Evolutionary conservation across 495 filamentous ascomycete genomes (phyloP).

Genomic region (Astrocystis sublimbata): DNA sequence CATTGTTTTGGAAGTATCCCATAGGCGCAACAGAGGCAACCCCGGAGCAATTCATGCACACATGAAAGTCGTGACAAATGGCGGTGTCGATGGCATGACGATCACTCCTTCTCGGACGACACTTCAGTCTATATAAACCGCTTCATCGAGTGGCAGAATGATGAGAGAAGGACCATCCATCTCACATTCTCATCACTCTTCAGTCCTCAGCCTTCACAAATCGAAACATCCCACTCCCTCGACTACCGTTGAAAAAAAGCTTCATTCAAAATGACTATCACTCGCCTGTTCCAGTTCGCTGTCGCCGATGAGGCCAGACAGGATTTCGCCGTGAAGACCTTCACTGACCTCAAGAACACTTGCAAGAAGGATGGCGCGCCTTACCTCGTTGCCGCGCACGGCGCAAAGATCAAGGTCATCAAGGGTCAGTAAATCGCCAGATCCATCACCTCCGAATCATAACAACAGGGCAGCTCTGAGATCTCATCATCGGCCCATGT

Average conservation of each 20-base stretch:
- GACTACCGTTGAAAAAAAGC: no score
- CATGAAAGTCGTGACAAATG: constrained; percentile 14
- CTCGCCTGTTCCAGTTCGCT: constrained; percentile 14
- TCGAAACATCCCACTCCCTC: no score
- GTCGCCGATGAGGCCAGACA: constrained; percentile 13
- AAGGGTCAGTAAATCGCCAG: not conserved
- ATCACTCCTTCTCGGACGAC: constrained; percentile 6
- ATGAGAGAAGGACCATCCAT: constrained; percentile 8
- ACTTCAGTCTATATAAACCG: constrained; percentile 18
- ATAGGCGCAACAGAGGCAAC: constrained; percentile 5
- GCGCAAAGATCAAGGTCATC: constrained; percentile 12
- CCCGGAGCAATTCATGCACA: constrained; percentile 14
- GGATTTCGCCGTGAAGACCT: not conserved
- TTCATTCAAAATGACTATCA: constrained; percentile 15
- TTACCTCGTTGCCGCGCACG: constrained; percentile 13
- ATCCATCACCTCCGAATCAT: not conserved
- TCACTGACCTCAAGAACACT: constrained; percentile 11
- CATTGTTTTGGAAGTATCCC: constrained; percentile 9
- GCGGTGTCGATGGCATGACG: constrained; percentile 17
- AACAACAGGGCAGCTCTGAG: no score
- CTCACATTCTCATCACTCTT: constrained; percentile 3
- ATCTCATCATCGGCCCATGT: not conserved
- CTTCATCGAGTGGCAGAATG: not conserved
- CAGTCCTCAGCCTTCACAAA: not conserved
- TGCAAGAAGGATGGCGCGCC: constrained; percentile 13